Evolutionary conservation across 495 filamentous ascomycete genomes (phyloP), one percentile per base, ranked within the genome.

Genomic region (Penicillium pancosmium): DNA sequence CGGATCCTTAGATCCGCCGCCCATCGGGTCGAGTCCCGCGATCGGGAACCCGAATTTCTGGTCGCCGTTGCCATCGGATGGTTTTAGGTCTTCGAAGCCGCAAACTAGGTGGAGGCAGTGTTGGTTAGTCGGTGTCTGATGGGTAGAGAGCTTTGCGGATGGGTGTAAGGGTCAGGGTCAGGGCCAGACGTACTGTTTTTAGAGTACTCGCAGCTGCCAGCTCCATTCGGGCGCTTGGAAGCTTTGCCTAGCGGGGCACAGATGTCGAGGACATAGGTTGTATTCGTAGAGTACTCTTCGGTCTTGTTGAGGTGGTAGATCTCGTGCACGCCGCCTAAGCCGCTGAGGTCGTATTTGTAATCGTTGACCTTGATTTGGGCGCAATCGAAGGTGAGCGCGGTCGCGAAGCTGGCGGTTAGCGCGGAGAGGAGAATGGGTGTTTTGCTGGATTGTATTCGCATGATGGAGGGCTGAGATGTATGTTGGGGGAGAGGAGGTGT

Each of bases 201-300:
- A 53, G 80, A 69, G 68, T 88, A 86, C 76, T 80, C 85, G 74
- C 59, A 89, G 76, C 59, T 86, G 82, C 62, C 46, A 13, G 46
- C 46, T 27, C 46, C 75, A 66, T n/a, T 82, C 73, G 73, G 92
- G 86, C 69, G 84, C 65, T 40, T 90, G 73, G 46, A 76, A 34
- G 76, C 80, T 53, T 80, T 77, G 56, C 78, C 76, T 44, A 98
- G 74, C 16, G 80, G 77, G 36, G 75, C 74, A 73, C 94, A 98
- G 50, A 97, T 81, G 63, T 97, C 90, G 36, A 98, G 70, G n/a
- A 90, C 90, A 74, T 93, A 97, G 9, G 90, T 97, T 7, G 86
- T 91, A 66, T 96, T 96, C 7, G 66, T 72, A 27, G 73, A 63
- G 51, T 63, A 77, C 2, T 67, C 75, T 0, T 80, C 83, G 2